Percentiles rank a stretch among this genome's conserved stretches.
Evolutionary conservation across 192 early-diverging fungal genomes (phyloP).

Genomic region (Dimargaris verticillata): DNA sequence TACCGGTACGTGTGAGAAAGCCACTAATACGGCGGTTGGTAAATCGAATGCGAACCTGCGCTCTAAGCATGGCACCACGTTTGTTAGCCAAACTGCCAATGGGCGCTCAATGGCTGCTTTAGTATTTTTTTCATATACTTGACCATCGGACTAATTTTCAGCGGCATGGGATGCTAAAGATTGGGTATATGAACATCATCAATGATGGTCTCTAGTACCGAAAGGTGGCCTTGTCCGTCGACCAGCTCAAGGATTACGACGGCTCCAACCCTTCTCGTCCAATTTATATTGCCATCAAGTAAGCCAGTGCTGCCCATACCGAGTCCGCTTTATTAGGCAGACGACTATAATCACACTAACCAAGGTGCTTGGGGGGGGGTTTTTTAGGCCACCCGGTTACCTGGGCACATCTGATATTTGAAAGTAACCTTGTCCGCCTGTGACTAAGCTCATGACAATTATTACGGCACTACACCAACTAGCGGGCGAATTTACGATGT

Average conservation of each 20-base stretch:
- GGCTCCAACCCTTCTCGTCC: conserved; percentile 65
- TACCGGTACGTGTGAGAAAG: conserved; percentile 33
- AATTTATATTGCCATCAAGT: conserved; percentile 79
- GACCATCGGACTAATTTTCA: neutral
- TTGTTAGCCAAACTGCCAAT: neutral
- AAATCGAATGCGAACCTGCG: neutral
- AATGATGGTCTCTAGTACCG: conserved; percentile 19
- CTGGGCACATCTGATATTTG: neutral
- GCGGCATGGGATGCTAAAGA: neutral
- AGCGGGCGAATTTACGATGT: conserved; percentile 94
- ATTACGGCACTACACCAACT: conserved; percentile 2
- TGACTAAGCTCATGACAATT: no score
- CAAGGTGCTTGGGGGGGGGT: neutral
- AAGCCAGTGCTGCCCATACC: conserved; percentile 14
- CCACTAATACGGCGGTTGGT: neutral
- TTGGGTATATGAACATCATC: no score
- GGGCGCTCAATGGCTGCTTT: neutral
- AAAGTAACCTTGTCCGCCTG: neutral
- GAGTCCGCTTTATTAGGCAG: neutral
- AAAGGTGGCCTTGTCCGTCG: conserved; percentile 48
- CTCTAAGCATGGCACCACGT: neutral
- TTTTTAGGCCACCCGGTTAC: conserved; percentile 5
- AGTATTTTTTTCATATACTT: neutral
- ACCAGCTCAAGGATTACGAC: conserved; percentile 69
- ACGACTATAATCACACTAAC: neutral